Evolutionary conservation across 768 basidiomycete species (phyloP), one percentile per base, ranked within the genome.

Genomic region (Tricholoma bakamatsutake): DNA sequence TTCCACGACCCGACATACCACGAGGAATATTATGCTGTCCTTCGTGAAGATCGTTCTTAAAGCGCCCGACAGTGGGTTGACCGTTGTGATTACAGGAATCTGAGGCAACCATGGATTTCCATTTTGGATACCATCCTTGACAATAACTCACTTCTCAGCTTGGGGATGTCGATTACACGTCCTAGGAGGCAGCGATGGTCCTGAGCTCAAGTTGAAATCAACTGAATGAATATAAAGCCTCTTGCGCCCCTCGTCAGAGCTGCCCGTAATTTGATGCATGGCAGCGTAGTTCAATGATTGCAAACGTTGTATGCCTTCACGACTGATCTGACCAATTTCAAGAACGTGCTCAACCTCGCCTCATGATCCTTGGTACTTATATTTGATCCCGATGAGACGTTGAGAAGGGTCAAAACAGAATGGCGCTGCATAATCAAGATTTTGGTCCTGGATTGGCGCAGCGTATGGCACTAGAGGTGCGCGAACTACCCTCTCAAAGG

Each of bases 351-450:
- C 3, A 24, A 31, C 17, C 34, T 39, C 28, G 24, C 45, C 34
- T 11, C 43, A 33, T 13, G 43, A 24, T 13, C 30, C n/a, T 13
- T n/a, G 15, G 18, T 43, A 58, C 18, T 58, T 42, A 18, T 50
- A 54, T 13, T 35, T 18, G 27, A 58, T 40, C 10, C 57, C 57
- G 21, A 58, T 46, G 15, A 58, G 54, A 24, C 54, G 35, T 17
- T 55, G 13, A 28, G 55, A 46, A 28, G 57, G 54, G 39, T 55
- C 50, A n/a, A 46, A 40, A 24, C 31, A 35, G 17, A 52, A 47
- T 24, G 42, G 42, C 3, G 45, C 48, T 21, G 24, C 31, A 21
- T 18, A 4, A 15, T 33, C 33, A 30, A 37, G 15, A 3, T 40
- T 39, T 27, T 37, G 28, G 21, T 9, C 39, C 10, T 27, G 12